These are phyloP conservation scores for Oehlia diaphana DNA, from an alignment of 192 early-diverging fungal species.

Conservation along the genomic window DNA sequence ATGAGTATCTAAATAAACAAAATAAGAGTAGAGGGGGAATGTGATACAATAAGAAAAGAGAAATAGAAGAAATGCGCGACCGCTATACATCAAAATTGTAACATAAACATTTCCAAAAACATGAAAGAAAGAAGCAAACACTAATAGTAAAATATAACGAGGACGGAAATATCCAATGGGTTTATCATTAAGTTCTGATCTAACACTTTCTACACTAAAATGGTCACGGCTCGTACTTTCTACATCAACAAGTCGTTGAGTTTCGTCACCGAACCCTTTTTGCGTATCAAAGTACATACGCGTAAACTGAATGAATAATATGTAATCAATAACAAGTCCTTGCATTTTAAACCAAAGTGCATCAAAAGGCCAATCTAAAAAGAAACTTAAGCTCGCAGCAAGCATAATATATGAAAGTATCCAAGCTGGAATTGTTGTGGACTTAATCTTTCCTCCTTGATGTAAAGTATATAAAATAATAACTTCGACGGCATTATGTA, in stretches of 20 bases:
- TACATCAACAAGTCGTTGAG: too few relatives aligned
- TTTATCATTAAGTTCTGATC: too few relatives aligned
- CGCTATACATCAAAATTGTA: slow-evolving; percentile 33
- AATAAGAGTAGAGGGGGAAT: slow-evolving; percentile 38
- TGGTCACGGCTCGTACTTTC: neutral
- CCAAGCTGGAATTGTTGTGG: slow-evolving; percentile 33
- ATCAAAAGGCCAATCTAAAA: slow-evolving; percentile 38
- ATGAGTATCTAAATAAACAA: slow-evolving; percentile 44
- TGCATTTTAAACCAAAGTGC: slow-evolving; percentile 45
- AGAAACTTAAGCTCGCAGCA: slow-evolving; percentile 33
- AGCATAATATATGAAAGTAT: slow-evolving; percentile 32
- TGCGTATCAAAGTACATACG: slow-evolving; percentile 32
- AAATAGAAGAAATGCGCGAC: slow-evolving; percentile 26
- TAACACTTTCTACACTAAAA: neutral
- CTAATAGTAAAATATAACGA: slow-evolving; percentile 33
- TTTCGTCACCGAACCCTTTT: slow-evolving; percentile 18
- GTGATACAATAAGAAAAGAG: slow-evolving; percentile 35
- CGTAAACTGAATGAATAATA: slow-evolving; percentile 32
- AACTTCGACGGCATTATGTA: slow-evolving; percentile 43
- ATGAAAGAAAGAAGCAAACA: slow-evolving; percentile 36
- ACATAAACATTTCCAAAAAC: slow-evolving; percentile 42
- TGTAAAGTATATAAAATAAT: slow-evolving; percentile 37
- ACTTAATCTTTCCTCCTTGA: slow-evolving; percentile 33
- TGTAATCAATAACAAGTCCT: slow-evolving; percentile 41
- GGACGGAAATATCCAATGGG: slow-evolving; percentile 14